These are phyloP conservation scores for Penicillium sp. DNA, from an alignment of 2,329 filamentous ascomycete species.

Conservation along the genomic window DNA sequence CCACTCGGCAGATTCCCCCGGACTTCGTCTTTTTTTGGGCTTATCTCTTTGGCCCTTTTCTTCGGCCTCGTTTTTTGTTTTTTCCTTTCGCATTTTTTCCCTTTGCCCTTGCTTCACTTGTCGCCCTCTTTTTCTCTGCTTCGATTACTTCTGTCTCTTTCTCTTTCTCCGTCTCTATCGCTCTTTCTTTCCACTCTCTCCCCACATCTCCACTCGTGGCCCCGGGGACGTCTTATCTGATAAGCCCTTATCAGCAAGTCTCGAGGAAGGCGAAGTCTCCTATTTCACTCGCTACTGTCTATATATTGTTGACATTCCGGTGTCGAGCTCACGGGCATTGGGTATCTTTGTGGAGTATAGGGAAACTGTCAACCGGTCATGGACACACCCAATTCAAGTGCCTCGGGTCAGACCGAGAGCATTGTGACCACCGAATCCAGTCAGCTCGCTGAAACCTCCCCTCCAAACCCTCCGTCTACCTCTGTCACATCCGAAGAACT, in stretches of 20 bases:
- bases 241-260: constrained; percentile 13
- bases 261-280: background rate
- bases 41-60: background rate
- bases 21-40: constrained; percentile 13
- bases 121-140: constrained; percentile 8
- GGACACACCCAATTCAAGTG: constrained; percentile 9
- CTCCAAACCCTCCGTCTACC: constrained; percentile 21
- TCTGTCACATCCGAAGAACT: constrained; percentile 19
- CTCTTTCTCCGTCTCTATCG: constrained; percentile 7
- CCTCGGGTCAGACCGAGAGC: background rate
- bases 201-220: constrained; percentile 1
- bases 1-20: constrained; percentile 17
- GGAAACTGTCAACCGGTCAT: background rate
- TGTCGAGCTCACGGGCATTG: background rate
- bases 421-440: background rate
- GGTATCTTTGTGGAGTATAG: background rate
- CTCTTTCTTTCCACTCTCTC: constrained; percentile 5
- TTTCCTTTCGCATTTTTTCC: constrained; percentile 12
- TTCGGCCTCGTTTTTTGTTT: constrained; percentile 4
- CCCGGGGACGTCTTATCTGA: constrained; percentile 10
- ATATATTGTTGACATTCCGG: background rate
- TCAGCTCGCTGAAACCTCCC: constrained; percentile 8
- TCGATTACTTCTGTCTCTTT: constrained; percentile 10
- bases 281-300: background rate
- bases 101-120: constrained; percentile 3